phyloP scores from a whole-genome alignment of 495 filamentous ascomycete genomes.

The Xylaria venustula region DNA sequence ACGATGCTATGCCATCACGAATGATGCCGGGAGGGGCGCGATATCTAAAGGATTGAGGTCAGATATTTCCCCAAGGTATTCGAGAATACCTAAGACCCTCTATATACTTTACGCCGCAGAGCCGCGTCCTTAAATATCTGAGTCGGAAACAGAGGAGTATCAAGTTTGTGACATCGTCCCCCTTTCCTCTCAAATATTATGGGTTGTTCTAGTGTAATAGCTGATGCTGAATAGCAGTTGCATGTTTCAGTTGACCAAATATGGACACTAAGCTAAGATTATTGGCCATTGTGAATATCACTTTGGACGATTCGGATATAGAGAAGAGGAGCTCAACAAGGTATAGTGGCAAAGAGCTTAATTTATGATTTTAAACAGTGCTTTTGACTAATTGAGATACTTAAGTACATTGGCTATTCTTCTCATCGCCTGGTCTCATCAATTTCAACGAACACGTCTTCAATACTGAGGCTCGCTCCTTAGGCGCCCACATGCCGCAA shows the following conservation, averaged over 20 bases:
- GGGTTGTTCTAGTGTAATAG: background rate
- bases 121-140: constrained; percentile 32
- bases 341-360: too few species aligned
- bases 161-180: constrained; percentile 11
- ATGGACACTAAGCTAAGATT: constrained; percentile 48
- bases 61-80: constrained; percentile 62
- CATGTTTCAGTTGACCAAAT: constrained; percentile 55
- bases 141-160: constrained; percentile 47
- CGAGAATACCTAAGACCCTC: constrained; percentile 47
- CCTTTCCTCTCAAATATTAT: background rate
- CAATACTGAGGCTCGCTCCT: constrained; percentile 87
- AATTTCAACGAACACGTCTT: constrained; percentile 76
- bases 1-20: constrained; percentile 71
- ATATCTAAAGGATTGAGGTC: constrained; percentile 27
- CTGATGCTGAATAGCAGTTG: constrained; percentile 32
- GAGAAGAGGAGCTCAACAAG: constrained; percentile 37
- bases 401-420: constrained; percentile 74
- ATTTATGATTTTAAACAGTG: constrained; percentile 30
- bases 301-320: constrained; percentile 21
- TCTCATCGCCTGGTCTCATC: constrained; percentile 65
- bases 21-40: constrained; percentile 68
- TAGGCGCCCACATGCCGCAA: constrained; percentile 36
- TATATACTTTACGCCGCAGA: constrained; percentile 74
- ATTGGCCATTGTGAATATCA: constrained; percentile 48
- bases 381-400: constrained; percentile 51